These are phyloP conservation scores for Xylaria sp. DNA, from an alignment of 2,329 filamentous ascomycete species.

Conservation along the genomic window DNA sequence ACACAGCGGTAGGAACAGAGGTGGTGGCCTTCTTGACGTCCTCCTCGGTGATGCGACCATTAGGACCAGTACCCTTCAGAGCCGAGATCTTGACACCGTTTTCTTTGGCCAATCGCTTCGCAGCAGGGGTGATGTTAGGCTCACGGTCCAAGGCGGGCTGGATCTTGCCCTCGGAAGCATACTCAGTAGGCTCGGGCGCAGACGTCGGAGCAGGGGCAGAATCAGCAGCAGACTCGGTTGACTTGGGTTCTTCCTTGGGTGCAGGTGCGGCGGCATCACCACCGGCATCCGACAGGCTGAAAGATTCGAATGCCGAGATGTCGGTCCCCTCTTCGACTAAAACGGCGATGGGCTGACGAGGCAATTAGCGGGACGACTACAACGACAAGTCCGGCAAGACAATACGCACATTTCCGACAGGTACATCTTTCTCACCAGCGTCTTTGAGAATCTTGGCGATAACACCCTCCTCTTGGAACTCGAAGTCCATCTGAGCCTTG, in stretches of 20 bases:
- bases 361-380: slow-evolving; percentile 26
- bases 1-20: slow-evolving; percentile 60
- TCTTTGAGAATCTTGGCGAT: slow-evolving; percentile 94
- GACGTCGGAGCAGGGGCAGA: slow-evolving; percentile 64
- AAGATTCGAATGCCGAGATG: slow-evolving; percentile 84
- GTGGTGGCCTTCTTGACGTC: slow-evolving; percentile 88
- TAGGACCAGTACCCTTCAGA: slow-evolving; percentile 86
- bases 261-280: slow-evolving; percentile 72
- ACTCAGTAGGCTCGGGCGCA: slow-evolving; percentile 66
- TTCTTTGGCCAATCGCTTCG: slow-evolving; percentile 83
- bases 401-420: slow-evolving; percentile 87
- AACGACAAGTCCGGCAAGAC: not conserved
- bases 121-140: slow-evolving; percentile 73
- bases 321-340: slow-evolving; percentile 92
- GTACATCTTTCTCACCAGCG: slow-evolving; percentile 88
- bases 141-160: slow-evolving; percentile 85
- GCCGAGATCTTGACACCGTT: slow-evolving; percentile 77
- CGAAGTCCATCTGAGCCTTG: slow-evolving; percentile 99
- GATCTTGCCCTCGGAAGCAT: slow-evolving; percentile 76
- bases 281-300: slow-evolving; percentile 87
- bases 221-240: slow-evolving; percentile 63
- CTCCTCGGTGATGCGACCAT: slow-evolving; percentile 86
- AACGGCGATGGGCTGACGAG: slow-evolving; percentile 84
- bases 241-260: slow-evolving; percentile 69
- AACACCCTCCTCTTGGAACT: slow-evolving; percentile 97